A percentile compares a stretch with the other conserved stretches of the same genome.
These are phyloP conservation scores for Cymbopogon flexuosus DNA, from an alignment of 202 grass and related monocot species.

Conservation along the genomic window DNA sequence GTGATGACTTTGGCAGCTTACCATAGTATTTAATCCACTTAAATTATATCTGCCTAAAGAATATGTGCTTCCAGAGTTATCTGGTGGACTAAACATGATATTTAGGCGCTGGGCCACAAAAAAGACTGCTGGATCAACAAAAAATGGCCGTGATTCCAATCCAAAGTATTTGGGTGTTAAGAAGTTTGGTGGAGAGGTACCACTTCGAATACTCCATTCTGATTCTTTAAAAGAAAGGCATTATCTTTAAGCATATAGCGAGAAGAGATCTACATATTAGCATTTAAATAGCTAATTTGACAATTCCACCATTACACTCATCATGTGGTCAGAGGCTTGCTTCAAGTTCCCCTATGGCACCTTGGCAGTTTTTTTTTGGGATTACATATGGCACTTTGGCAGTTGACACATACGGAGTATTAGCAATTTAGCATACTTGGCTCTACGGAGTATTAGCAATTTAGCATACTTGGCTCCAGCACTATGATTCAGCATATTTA, in stretches of 20 bases:
- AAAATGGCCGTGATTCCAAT: slow-evolving; percentile 80
- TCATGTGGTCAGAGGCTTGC: background rate
- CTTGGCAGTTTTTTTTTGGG: too few species aligned
- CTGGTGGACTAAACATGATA: slow-evolving; percentile 53
- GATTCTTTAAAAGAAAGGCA: background rate
- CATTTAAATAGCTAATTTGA: background rate
- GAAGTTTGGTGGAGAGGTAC: slow-evolving; percentile 89
- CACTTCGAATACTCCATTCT: background rate
- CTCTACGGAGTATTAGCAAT: background rate
- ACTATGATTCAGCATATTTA: background rate
- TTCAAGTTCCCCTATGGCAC: background rate
- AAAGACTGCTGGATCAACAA: slow-evolving; percentile 66
- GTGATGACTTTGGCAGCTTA: slow-evolving; percentile 27
- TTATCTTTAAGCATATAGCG: background rate
- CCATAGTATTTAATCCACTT: background rate
- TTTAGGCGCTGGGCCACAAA: slow-evolving; percentile 84
- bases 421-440: background rate
- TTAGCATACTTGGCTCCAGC: background rate
- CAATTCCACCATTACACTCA: background rate
- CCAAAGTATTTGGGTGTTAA: slow-evolving; percentile 85
- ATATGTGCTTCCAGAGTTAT: slow-evolving; percentile 47
- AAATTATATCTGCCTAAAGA: background rate
- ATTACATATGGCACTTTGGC: background rate
- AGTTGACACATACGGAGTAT: background rate
- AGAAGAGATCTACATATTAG: background rate